Conservation (phyloP, 768 basidiomycete genomes). For the Leccinum variicolor region DNA sequence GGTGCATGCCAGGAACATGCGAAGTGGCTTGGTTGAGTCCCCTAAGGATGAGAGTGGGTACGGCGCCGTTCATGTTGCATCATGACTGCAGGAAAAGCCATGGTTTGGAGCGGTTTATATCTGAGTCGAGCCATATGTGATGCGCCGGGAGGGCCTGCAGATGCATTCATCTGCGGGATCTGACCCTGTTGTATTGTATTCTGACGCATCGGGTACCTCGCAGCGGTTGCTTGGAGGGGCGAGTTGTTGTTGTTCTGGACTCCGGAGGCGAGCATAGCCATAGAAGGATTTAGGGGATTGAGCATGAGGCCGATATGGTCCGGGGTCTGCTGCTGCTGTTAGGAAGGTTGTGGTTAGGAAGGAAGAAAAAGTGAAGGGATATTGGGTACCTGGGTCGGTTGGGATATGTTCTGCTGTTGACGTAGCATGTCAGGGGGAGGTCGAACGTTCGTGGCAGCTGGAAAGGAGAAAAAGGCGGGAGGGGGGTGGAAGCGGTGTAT, state of each 20-base stretch:
- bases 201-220: slow-evolving; percentile 33
- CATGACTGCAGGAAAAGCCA: slow-evolving; percentile 41
- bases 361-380: slow-evolving; percentile 32
- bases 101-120: slow-evolving; percentile 38
- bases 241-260: slow-evolving; percentile 25
- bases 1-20: too few species aligned
- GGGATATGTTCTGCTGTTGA: slow-evolving; percentile 37
- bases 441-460: slow-evolving; percentile 46
- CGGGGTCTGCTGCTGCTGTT: slow-evolving; percentile 34
- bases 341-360: slow-evolving; percentile 37
- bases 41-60: too few species aligned
- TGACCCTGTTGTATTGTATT: slow-evolving; percentile 38
- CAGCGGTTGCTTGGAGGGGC: slow-evolving; percentile 18
- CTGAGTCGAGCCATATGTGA: slow-evolving; percentile 29
- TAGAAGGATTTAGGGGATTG: slow-evolving; percentile 33
- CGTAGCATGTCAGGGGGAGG: slow-evolving; percentile 43
- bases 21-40: too few species aligned
- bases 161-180: slow-evolving; percentile 31
- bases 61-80: slow-evolving; percentile 38
- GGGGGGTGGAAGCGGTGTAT: neutral
- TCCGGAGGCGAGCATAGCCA: slow-evolving; percentile 36
- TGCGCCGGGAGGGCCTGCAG: slow-evolving; percentile 24
- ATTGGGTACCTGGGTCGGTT: slow-evolving; percentile 38
- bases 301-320: slow-evolving; percentile 34
- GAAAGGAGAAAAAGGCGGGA: neutral